Base-by-base conservation (phyloP, 441 rosid genomes). In the Gossypium lobatum region DNA sequence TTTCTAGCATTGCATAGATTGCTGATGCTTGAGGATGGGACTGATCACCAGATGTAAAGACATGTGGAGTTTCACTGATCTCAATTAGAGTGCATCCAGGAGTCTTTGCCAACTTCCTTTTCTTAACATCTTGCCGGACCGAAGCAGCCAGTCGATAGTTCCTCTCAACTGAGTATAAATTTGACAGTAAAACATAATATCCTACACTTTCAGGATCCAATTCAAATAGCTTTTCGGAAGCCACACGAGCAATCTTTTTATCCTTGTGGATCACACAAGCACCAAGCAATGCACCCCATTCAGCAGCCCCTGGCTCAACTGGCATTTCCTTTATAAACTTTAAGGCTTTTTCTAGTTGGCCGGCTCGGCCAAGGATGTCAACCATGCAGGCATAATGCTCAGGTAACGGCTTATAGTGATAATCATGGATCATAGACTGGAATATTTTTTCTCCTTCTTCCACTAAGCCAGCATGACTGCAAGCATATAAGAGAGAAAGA, bases 221-320 rank as follows among this genome's bases (percentile, higher is more conserved):
- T 21, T 73, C 60, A 39, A 79, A 77, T 65, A 83, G 71, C 68
- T 75, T 80, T 52, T 85, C 76, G 3, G 84, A 80, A 34, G 84
- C 85, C 75, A 26, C 65, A 67, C 66, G 69, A 10, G 82, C 88
- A 54, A 85, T 76, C 37, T 75, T 70, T 50, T 80, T 69, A 73
- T 83, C 79, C 73, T 84, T 82, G 71, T 85, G 83, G 75, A 83
- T 85, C 78, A 84, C 68, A 72, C 88, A 85, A 45, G 86, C 88
- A 64, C 82, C 86, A 13, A 85, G 86, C 81, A 85, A 58, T 7
- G 85, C 80, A 63, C 85, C 86, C 88, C 88, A 85, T 55, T 81
- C 77, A 75, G 79, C 78, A 58, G 82, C 70, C 72, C 83, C 85
- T 45, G 86, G 85, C 53, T 81, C 72, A 73, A 85, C 70, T 6